phyloP scores from a whole-genome alignment of 2,329 filamentous ascomycete species.

The Hymenoscyphus fraxineus region DNA sequence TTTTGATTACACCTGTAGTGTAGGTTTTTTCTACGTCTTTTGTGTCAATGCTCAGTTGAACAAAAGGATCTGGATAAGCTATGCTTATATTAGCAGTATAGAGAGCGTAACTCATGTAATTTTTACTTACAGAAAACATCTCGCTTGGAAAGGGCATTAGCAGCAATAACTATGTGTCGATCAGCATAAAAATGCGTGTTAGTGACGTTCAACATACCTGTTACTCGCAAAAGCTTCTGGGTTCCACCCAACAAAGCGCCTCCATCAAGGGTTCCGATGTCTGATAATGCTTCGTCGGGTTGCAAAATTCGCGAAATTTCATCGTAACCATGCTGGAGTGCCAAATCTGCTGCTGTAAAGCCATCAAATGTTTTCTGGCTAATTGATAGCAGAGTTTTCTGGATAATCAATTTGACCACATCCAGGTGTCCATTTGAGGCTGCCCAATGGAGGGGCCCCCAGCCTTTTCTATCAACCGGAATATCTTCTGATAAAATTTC shows the following conservation, averaged over 20 bases:
- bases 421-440: not conserved
- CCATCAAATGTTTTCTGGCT: not conserved
- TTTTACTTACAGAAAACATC: not conserved
- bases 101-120: not conserved
- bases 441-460: not conserved
- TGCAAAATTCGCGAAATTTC: not conserved
- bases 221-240: not conserved
- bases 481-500: not conserved
- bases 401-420: too few relatives aligned
- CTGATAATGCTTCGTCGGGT: not conserved
- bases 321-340: not conserved
- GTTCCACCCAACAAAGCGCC: too few relatives aligned
- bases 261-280: not conserved
- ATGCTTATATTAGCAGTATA: not conserved
- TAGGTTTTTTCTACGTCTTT: not conserved
- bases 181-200: not conserved
- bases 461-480: not conserved
- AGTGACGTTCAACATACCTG: not conserved
- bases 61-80: not conserved
- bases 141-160: not conserved
- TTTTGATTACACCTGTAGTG: not conserved
- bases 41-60: not conserved
- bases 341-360: not conserved
- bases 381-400: too few relatives aligned
- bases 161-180: not conserved